Percentiles rank a stretch among this genome's conserved stretches.
Conservation (phyloP, 2,329 filamentous ascomycete genomes). For the Apiospora kogelbergensis region DNA sequence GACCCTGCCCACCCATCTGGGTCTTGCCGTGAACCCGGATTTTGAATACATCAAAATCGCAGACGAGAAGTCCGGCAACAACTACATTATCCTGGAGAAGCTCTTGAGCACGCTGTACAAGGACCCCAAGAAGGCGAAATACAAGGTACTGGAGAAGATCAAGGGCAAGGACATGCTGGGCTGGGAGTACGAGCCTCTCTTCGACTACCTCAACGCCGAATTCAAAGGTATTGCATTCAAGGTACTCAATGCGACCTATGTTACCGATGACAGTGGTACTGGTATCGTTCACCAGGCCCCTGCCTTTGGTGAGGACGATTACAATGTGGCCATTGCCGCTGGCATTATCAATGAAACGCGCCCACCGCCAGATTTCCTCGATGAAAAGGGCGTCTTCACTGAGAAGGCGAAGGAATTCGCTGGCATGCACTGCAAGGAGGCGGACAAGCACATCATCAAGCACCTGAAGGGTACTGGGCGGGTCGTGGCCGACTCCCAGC, state of each 20-base stretch:
- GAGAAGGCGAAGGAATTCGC: constrained; percentile 75
- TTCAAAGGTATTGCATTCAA: constrained; percentile 84
- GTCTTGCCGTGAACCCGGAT: constrained; percentile 74
- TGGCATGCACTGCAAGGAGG: constrained; percentile 86
- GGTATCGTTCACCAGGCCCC: constrained; percentile 94
- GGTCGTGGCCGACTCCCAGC: constrained; percentile 80
- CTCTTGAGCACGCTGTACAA: constrained; percentile 85
- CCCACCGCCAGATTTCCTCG: constrained; percentile 86
- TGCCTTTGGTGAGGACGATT: constrained; percentile 95
- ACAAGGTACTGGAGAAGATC: constrained; percentile 75
- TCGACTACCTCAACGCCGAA: constrained; percentile 85
- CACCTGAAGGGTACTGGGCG: constrained; percentile 75
- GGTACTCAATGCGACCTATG: constrained; percentile 81
- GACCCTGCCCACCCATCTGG: constrained; percentile 82
- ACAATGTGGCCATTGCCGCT: constrained; percentile 73
- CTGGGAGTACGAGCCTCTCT: constrained; percentile 86
- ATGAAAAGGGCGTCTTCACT: constrained; percentile 79
- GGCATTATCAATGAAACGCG: constrained; percentile 77
- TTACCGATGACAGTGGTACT: constrained; percentile 86
- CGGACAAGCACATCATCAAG: constrained; percentile 92
- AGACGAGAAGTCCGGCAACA: constrained; percentile 78
- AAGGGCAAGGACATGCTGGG: constrained; percentile 83
- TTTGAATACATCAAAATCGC: constrained; percentile 87
- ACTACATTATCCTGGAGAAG: constrained; percentile 83
- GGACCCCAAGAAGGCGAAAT: constrained; percentile 93